Base-by-base conservation (phyloP, 257 asterid genomes). In the Fraxinus pennsylvanica region DNA sequence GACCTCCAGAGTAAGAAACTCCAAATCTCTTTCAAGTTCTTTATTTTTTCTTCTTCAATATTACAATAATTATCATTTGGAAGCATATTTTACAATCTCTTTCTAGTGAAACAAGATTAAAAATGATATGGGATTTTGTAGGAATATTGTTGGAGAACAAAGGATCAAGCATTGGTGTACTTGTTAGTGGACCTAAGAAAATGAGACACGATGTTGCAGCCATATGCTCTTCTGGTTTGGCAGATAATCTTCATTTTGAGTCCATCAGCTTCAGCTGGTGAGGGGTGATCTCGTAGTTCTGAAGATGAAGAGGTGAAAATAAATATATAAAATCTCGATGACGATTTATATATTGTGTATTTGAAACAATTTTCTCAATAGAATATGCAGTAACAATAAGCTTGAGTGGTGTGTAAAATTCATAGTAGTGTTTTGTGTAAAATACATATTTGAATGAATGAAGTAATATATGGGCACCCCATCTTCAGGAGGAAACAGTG, bases 241-340 rank as follows among this genome's bases (percentile, higher is more conserved):
- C 92, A 54, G 88, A 87, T 17, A 90, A 93, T 83, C 87, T 93
- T 80, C 88, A 93, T 33, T 95, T 87, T 54, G 93, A 93, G 81
- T 87, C 97, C 80, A 85, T 89, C 84, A 95, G 97, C 92, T 95
- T 95, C 89, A 93, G 88, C 85, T 95, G 99, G 99, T 95, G 89
- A 91, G 67, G 32, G 13, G 15, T 21, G 67, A 59, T 83, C 21
- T 14, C n/a, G 41, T n/a, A 21, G n/a, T 29, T 67, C 29, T 71
- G 39, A 66, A 36, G 27, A 4, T 38, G 57, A 22, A n/a, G 71
- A 67, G 67, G 50, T n/a, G 35, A 67, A n/a, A 83, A 65, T 54
- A 78, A 67, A 72, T 17, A 32, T 32, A 61, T 39, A 73, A 59
- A 65, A n/a, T 41, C 54, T 25, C 17, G 6, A 19, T 17, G 27